phyloP scores from a whole-genome alignment of 257 asterid species.

The Ilex asprella region DNA sequence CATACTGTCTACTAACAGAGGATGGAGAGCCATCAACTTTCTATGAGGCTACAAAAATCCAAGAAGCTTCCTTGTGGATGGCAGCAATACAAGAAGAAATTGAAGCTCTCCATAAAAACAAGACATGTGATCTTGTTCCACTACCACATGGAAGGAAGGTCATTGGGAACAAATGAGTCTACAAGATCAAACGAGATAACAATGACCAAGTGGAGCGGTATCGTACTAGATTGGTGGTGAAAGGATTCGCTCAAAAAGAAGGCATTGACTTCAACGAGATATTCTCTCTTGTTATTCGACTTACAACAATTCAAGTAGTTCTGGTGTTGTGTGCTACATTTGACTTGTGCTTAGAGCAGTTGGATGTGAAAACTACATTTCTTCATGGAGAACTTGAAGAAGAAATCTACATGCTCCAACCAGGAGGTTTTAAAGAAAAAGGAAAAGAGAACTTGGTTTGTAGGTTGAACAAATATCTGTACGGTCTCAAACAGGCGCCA shows the following conservation, averaged over 20 bases:
- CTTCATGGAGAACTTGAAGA: no score
- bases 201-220: constrained; percentile 8
- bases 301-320: no score
- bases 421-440: no score
- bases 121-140: constrained; percentile 13
- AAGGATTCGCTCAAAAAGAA: no score
- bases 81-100: constrained; percentile 14
- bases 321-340: no score
- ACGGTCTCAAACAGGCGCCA: no score
- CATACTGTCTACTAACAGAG: constrained; percentile 12
- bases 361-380: no score
- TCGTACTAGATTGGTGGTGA: neutral
- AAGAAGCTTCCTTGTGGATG: constrained; percentile 7
- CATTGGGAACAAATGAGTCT: neutral
- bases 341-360: no score
- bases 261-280: neutral
- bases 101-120: constrained; percentile 7
- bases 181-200: constrained; percentile 1
- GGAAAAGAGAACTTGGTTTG: no score
- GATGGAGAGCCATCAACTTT: constrained; percentile 15
- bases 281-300: no score
- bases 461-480: no score
- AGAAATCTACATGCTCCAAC: no score
- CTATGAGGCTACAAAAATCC: constrained; percentile 2
- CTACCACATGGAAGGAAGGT: neutral